Percentiles rank a stretch among this genome's conserved stretches.
Conservation (phyloP, 768 basidiomycete genomes). For the Tricholomella constricta region DNA sequence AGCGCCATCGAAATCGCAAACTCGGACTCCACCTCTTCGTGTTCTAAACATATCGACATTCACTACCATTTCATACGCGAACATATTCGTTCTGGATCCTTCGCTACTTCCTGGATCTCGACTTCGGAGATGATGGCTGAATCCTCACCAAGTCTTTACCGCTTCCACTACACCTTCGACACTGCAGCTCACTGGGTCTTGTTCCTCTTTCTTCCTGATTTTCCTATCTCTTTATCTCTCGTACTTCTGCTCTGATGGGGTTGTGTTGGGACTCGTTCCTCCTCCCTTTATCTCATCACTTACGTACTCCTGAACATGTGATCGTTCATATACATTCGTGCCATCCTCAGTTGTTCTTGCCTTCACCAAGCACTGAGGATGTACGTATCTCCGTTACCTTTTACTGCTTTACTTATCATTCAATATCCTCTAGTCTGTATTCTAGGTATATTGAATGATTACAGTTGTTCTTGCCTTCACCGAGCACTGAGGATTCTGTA, state of each 20-base stretch:
- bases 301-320: not conserved
- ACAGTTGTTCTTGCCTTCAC: not conserved
- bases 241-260: not conserved
- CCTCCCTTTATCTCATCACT: too few species aligned
- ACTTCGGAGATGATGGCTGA: too few species aligned
- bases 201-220: not conserved
- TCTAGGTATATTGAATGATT: not conserved
- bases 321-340: not conserved
- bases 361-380: not conserved
- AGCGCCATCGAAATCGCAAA: too few species aligned
- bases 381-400: not conserved
- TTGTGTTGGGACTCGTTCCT: too few species aligned
- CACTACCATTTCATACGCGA: too few species aligned
- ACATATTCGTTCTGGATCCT: too few species aligned
- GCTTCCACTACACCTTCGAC: slow-evolving; percentile 19
- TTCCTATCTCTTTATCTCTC: not conserved
- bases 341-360: not conserved
- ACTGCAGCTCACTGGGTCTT: slow-evolving; percentile 17
- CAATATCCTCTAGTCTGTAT: not conserved
- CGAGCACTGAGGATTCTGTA: not conserved
- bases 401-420: not conserved
- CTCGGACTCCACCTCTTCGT: too few species aligned
- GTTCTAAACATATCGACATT: slow-evolving; percentile 23
- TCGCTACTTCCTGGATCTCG: too few species aligned
- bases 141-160: too few species aligned